A percentile compares a stretch with the other conserved stretches of the same genome.
phyloP scores from a whole-genome alignment of 441 rosid species.

The Eutrema salsugineum region DNA sequence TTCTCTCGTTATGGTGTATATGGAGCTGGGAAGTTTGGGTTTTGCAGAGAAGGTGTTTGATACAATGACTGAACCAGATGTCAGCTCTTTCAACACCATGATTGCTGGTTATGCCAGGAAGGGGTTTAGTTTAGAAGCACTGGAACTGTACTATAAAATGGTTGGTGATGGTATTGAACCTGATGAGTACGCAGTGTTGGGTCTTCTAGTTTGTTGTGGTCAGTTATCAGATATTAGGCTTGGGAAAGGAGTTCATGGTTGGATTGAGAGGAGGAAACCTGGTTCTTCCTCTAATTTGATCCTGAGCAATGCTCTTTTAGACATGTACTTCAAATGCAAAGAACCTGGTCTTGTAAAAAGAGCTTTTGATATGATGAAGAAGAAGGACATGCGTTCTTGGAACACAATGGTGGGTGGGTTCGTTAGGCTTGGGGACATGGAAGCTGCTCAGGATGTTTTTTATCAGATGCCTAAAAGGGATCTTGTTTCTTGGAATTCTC shows the following conservation, averaged over 20 bases:
- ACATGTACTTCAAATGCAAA: slow-evolving; percentile 50
- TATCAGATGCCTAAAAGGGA: slow-evolving; percentile 42
- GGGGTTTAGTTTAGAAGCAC: slow-evolving; percentile 42
- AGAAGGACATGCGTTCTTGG: slow-evolving; percentile 51
- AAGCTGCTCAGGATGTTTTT: slow-evolving; percentile 38
- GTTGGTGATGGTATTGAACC: slow-evolving; percentile 36
- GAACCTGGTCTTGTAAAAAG: slow-evolving; percentile 35
- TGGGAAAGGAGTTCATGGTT: slow-evolving; percentile 51
- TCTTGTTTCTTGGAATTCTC: slow-evolving; percentile 50
- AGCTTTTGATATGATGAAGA: slow-evolving; percentile 30
- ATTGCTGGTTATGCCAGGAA: slow-evolving; percentile 48
- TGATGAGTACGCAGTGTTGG: slow-evolving; percentile 44
- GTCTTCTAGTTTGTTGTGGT: slow-evolving; percentile 49
- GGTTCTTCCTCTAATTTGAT: slow-evolving; percentile 39
- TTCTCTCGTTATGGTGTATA: slow-evolving; percentile 32
- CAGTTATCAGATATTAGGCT: slow-evolving; percentile 30
- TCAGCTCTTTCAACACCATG: slow-evolving; percentile 40
- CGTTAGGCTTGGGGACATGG: slow-evolving; percentile 41
- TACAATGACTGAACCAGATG: slow-evolving; percentile 39
- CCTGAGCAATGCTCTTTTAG: slow-evolving; percentile 46
- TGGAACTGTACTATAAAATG: slow-evolving; percentile 38
- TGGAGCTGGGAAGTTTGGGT: slow-evolving; percentile 31
- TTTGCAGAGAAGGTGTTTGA: slow-evolving; percentile 41
- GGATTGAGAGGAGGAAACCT: slow-evolving; percentile 45
- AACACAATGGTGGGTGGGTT: slow-evolving; percentile 49